Evolutionary conservation across 371 early-diverging fungal genomes (phyloP), one percentile per base, ranked within the genome.

Genomic region (Coemansia sp.): DNA sequence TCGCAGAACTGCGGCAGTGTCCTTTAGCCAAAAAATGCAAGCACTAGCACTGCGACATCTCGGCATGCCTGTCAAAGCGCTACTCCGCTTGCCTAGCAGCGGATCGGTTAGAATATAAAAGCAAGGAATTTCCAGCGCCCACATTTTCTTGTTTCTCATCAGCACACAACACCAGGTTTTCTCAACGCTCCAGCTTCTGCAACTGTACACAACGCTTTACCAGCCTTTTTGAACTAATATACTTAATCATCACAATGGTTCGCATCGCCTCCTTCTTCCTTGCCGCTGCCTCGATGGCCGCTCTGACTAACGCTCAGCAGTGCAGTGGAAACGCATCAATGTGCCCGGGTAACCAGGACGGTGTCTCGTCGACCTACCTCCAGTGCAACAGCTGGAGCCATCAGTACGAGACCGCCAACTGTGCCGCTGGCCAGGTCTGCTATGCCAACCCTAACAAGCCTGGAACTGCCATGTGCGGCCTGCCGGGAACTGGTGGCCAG

Each of bases 371-470:
- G 19, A 78, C 75, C 70, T 78, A 78, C 67, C 75, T 78, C 19
- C 78, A 78, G 75, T 78, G 78, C 70, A 63, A 73, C 57, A 59
- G 54, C 55, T 63, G 57, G 63, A 49, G 46, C 32, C 49, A 58
- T n/a, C 66, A 73, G 60, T 78, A 70, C 19, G 67, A 36, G 48
- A 39, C 60, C 28, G 44, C 46, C 64, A 49, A 63, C 66, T 78
- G 78, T 55, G 21, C 66, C 0, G 3, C 67, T 1, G 78, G 78
- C 57, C 78, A 78, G 56, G 78, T 78, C 32, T 78, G 78, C 78
- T 78, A 74, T 40, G 74, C 78, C 41, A 78, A 78, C 66, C 78
- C 78, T 15, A 78, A 69, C 67, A 70, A 40, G 41, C 78, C 78
- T 32, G 74, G 73, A 13, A 66, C 63, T 15, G 74, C 48, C 41